A percentile compares a stretch with the other conserved stretches of the same genome.
Conservation (phyloP, 1,139 yeast genomes). For the Blastobotrys aristatus region DNA sequence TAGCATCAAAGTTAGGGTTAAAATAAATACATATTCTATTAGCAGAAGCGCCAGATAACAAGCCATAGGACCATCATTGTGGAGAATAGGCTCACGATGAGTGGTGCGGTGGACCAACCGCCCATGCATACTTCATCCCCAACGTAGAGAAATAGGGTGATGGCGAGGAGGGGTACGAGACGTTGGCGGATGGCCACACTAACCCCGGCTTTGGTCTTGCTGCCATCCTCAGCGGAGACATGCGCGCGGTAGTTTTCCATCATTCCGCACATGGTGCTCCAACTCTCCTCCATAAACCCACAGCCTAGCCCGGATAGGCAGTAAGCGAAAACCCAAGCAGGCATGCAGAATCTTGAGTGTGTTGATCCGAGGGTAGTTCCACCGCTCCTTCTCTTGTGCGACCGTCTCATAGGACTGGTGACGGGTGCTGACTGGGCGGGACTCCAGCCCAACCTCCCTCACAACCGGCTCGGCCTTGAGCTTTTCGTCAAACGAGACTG, state of each 20-base stretch:
- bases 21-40: no score
- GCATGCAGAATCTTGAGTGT: conserved; percentile 35
- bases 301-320: conserved; percentile 57
- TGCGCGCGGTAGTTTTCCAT: conserved; percentile 55
- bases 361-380: conserved; percentile 27
- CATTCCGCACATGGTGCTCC: conserved; percentile 51
- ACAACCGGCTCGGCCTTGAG: neutral
- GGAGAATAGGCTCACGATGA: conserved; percentile 5
- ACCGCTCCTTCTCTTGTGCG: neutral
- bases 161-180: conserved; percentile 53
- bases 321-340: conserved; percentile 48
- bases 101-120: conserved; percentile 58
- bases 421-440: conserved; percentile 4
- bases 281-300: conserved; percentile 51
- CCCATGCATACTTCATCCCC: conserved; percentile 64
- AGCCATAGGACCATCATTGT: conserved; percentile 24
- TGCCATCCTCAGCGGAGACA: conserved; percentile 51
- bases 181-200: conserved; percentile 50
- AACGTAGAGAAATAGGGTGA: conserved; percentile 55
- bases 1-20: no score
- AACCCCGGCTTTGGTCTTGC: conserved; percentile 45
- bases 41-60: conserved; percentile 25
- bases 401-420: neutral
- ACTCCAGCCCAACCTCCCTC: neutral
- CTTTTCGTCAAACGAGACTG: neutral